Conservation (phyloP, 768 basidiomycete species). For the Baorangia bicolor region DNA sequence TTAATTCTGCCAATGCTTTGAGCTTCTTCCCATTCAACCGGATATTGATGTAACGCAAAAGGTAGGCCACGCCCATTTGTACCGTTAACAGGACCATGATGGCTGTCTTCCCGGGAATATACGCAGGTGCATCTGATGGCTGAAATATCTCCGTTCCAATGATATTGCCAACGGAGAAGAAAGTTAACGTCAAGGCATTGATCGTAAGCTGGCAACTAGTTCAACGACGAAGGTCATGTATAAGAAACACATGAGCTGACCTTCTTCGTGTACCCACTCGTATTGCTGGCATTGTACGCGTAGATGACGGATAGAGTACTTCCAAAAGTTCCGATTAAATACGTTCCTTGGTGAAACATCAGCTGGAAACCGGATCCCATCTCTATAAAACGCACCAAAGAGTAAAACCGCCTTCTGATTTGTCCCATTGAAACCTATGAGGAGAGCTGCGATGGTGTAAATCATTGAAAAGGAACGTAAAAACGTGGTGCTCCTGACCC, state of each 20-base stretch:
- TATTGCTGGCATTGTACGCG: slow-evolving; percentile 28
- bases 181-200: slow-evolving; percentile 18
- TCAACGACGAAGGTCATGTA: not conserved
- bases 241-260: not conserved
- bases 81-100: slow-evolving; percentile 30
- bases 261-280: slow-evolving; percentile 31
- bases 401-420: slow-evolving; percentile 21
- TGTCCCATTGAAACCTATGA: slow-evolving; percentile 25
- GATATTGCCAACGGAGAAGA: slow-evolving; percentile 23
- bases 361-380: not conserved
- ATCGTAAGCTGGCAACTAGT: slow-evolving; percentile 13
- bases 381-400: slow-evolving; percentile 8
- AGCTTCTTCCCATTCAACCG: slow-evolving; percentile 22
- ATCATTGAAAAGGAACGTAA: too few relatives aligned
- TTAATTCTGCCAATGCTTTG: slow-evolving; percentile 13
- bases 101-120: slow-evolving; percentile 35
- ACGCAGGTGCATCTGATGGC: slow-evolving; percentile 23
- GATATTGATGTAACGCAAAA: slow-evolving; percentile 22
- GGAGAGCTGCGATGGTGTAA: slow-evolving; percentile 9
- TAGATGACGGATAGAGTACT: slow-evolving; percentile 26
- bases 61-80: slow-evolving; percentile 23
- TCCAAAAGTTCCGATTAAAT: slow-evolving; percentile 25
- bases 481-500: not conserved
- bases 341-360: slow-evolving; percentile 13
- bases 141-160: slow-evolving; percentile 28